These are phyloP conservation scores for Oldenlandia corymbosa DNA, from an alignment of 257 asterid genomes.

Conservation along the genomic window DNA sequence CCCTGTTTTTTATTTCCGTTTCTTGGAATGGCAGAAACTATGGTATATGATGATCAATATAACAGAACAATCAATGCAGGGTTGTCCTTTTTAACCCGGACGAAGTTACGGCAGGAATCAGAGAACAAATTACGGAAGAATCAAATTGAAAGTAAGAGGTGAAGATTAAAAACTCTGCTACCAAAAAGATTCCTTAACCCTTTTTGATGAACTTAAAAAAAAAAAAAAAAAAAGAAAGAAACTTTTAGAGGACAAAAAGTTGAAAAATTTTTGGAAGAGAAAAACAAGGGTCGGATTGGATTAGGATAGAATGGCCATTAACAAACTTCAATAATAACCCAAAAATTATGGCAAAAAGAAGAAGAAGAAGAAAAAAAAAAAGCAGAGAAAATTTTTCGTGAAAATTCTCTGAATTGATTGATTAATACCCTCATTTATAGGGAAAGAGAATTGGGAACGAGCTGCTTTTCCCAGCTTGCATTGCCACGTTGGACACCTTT, in stretches of 20 bases:
- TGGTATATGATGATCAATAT: constrained; percentile 1
- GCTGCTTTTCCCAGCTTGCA: constrained; percentile 2
- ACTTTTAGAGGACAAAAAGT: neutral
- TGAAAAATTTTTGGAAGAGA: neutral
- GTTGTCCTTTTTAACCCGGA: constrained; percentile 21
- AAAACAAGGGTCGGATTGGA: neutral
- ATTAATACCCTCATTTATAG: neutral
- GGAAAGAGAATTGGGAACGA: constrained; percentile 9
- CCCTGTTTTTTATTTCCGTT: constrained; percentile 10
- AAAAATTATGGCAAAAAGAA: no score
- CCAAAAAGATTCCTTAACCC: constrained; percentile 12
- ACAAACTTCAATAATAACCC: neutral
- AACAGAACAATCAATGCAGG: constrained; percentile 10
- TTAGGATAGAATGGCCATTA: constrained; percentile 2
- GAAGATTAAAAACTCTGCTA: neutral
- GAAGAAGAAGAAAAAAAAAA: neutral
- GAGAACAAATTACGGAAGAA: constrained; percentile 23
- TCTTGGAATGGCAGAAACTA: neutral
- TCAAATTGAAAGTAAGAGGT: neutral
- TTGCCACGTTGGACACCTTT: constrained; percentile 28
- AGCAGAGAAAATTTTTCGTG: neutral
- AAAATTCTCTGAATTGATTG: neutral
- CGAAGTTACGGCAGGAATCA: constrained; percentile 24
- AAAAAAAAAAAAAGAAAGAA: no score
- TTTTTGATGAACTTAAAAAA: no score